Evolutionary conservation across 2,329 filamentous ascomycete species (phyloP).

Genomic region (Aureobasidium subglaciale): DNA sequence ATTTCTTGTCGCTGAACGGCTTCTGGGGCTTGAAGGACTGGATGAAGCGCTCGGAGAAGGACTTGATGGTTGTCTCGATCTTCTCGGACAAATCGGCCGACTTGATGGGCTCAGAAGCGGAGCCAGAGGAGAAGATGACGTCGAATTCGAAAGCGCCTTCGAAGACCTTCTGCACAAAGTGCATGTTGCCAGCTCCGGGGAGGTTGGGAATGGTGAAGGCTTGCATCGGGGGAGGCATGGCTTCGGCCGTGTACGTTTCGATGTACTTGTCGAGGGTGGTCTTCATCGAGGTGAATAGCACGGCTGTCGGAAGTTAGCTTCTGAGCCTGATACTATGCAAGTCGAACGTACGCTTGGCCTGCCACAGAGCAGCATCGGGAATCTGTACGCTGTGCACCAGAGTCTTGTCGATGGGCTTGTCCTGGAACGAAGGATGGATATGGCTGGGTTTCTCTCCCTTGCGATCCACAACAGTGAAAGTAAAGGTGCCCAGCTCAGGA

Average conservation of each 20-base stretch:
- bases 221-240: slow-evolving; percentile 74
- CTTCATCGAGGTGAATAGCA: slow-evolving; percentile 59
- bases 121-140: slow-evolving; percentile 77
- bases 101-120: slow-evolving; percentile 27
- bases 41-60: slow-evolving; percentile 69
- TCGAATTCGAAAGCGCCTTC: slow-evolving; percentile 88
- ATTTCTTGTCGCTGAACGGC: slow-evolving; percentile 65
- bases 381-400: slow-evolving; percentile 65
- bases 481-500: slow-evolving; percentile 68
- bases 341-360: slow-evolving; percentile 53
- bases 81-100: slow-evolving; percentile 60
- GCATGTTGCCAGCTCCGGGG: slow-evolving; percentile 67
- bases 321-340: slow-evolving; percentile 28
- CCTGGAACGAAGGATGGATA: slow-evolving; percentile 56
- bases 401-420: slow-evolving; percentile 68
- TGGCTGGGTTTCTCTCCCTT: slow-evolving; percentile 52
- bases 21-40: slow-evolving; percentile 64
- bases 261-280: slow-evolving; percentile 54
- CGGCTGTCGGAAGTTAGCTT: slow-evolving; percentile 34
- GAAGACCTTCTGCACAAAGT: slow-evolving; percentile 87
- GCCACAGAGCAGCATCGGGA: slow-evolving; percentile 69
- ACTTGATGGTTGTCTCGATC: slow-evolving; percentile 57
- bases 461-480: slow-evolving; percentile 63
- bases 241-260: slow-evolving; percentile 53
- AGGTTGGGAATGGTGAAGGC: slow-evolving; percentile 70